Conservation (phyloP, 306 rosid genomes). For the Pyrus bretschneideri region DNA sequence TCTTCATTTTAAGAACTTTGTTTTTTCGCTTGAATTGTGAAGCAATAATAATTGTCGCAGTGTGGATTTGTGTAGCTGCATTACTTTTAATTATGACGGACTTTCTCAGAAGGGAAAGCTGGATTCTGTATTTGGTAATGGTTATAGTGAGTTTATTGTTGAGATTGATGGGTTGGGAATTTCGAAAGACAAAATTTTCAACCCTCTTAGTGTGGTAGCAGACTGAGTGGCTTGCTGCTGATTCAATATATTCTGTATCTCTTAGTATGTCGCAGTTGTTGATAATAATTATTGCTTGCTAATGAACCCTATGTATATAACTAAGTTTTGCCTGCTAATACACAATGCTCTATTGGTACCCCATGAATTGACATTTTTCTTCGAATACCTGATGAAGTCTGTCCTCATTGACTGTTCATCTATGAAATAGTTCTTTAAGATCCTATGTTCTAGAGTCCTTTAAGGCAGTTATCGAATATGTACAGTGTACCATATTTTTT, state of each 20-base stretch:
- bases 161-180: slow-evolving; percentile 1
- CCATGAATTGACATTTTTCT: background rate
- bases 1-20: background rate
- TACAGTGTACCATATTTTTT: background rate
- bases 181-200: background rate
- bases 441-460: background rate
- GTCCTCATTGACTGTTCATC: background rate
- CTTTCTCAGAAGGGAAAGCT: background rate
- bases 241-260: background rate
- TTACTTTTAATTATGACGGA: slow-evolving; percentile 1
- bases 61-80: slow-evolving; percentile 4
- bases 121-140: background rate
- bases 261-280: background rate
- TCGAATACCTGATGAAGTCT: background rate
- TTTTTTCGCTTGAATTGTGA: slow-evolving; percentile 12
- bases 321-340: background rate
- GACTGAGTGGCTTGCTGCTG: background rate
- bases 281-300: background rate
- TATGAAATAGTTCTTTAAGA: background rate
- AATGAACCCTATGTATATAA: background rate
- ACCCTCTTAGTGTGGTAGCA: slow-evolving; percentile 3
- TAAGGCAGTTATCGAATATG: background rate
- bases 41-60: slow-evolving; percentile 4
- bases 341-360: background rate
- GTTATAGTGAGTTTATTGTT: slow-evolving; percentile 12